Conservation (phyloP, 345 rosid genomes). For the Sisymbrium altissimum region DNA sequence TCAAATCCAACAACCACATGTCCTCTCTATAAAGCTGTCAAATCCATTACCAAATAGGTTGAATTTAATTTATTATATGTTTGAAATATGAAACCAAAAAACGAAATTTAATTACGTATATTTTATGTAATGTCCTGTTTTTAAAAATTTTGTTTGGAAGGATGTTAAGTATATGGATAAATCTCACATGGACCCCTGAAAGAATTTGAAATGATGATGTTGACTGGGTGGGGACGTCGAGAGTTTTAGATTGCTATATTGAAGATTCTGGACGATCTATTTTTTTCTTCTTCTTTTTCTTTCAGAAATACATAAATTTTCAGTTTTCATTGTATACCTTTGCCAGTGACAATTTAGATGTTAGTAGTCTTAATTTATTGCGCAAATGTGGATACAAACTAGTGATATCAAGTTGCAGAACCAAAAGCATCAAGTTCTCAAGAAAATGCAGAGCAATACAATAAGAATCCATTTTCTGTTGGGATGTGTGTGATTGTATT, state of each 20-base stretch:
- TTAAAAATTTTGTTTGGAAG: background rate
- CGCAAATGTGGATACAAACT: background rate
- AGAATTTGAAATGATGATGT: slow-evolving; percentile 10
- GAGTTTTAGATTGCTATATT: background rate
- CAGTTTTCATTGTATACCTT: background rate
- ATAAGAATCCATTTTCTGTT: background rate
- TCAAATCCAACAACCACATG: slow-evolving; percentile 26
- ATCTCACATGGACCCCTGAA: slow-evolving; percentile 1
- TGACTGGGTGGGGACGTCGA: slow-evolving; percentile 6
- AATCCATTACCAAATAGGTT: slow-evolving; percentile 6
- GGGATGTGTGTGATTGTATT: background rate
- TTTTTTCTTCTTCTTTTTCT: background rate
- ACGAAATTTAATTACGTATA: background rate
- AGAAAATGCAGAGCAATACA: background rate
- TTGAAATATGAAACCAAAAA: background rate
- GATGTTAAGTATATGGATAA: slow-evolving; percentile 4
- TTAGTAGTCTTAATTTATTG: background rate
- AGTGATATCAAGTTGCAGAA: background rate
- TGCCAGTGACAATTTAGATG: background rate
- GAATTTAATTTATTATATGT: background rate
- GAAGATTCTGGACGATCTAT: slow-evolving; percentile 4
- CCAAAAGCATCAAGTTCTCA: background rate
- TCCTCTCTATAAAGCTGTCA: slow-evolving; percentile 19
- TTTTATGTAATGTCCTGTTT: background rate
- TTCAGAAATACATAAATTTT: background rate